A percentile compares a stretch with the other conserved stretches of the same genome.
Conservation (phyloP, 208 protist genomes). For the Leishmania tarentolae region DNA sequence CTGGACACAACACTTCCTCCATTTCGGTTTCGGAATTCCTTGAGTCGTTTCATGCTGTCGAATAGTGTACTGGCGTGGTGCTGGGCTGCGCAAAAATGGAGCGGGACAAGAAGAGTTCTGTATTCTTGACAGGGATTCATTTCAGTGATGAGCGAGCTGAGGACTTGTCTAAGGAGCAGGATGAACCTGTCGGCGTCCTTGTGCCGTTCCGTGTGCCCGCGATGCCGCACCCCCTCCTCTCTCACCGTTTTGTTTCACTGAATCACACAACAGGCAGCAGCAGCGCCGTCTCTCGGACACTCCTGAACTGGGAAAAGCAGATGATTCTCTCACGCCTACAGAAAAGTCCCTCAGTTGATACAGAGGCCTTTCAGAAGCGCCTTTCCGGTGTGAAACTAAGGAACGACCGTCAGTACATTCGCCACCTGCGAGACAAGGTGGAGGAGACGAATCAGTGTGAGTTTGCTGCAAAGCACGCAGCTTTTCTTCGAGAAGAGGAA, state of each 20-base stretch:
- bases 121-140: conserved; percentile 36
- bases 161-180: not conserved
- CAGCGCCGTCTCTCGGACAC: conserved; percentile 18
- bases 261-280: conserved; percentile 11
- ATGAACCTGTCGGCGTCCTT: conserved; percentile 25
- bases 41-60: not conserved
- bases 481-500: conserved; percentile 37
- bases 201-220: conserved; percentile 54
- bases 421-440: conserved; percentile 33
- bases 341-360: conserved; percentile 35
- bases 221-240: conserved; percentile 22
- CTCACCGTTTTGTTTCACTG: conserved; percentile 40
- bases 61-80: not conserved
- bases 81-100: not conserved
- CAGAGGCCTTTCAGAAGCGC: conserved; percentile 58
- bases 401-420: conserved; percentile 53
- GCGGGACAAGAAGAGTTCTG: not conserved
- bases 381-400: conserved; percentile 35
- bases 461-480: conserved; percentile 3
- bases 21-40: not conserved
- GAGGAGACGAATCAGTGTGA: conserved; percentile 24
- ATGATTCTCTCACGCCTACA: conserved; percentile 55
- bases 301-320: conserved; percentile 72
- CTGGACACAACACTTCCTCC: not conserved
- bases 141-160: not conserved